Percentiles rank a stretch among this genome's conserved stretches.
Evolutionary conservation across 108 stramenopile species (phyloP).

Genomic region (Poteriospumella lacustris): DNA sequence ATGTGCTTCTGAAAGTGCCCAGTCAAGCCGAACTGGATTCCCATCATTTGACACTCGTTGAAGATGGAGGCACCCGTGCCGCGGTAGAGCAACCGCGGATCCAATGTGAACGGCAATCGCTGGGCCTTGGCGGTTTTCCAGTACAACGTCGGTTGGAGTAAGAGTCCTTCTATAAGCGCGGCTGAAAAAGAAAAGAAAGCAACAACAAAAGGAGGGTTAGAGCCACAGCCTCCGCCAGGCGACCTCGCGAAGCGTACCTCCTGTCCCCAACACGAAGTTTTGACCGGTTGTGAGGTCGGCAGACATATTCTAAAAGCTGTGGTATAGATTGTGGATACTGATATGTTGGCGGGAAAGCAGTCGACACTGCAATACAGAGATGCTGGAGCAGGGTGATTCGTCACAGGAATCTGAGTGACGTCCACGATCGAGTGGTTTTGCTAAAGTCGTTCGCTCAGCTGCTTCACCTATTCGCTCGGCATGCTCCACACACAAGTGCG

Average conservation of each 20-base stretch:
- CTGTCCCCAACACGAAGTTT: slow-evolving; percentile 2
- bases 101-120: slow-evolving; percentile 15
- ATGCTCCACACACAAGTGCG: no score
- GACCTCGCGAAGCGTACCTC: background rate
- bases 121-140: slow-evolving; percentile 29
- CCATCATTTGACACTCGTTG: slow-evolving; percentile 29
- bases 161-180: slow-evolving; percentile 17
- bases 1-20: slow-evolving; percentile 2
- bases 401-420: no score
- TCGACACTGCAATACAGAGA: no score
- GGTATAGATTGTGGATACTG: no score
- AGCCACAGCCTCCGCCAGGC: background rate
- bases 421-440: no score
- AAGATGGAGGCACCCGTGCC: slow-evolving; percentile 23
- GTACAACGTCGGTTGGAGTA: slow-evolving; percentile 32
- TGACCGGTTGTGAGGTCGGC: background rate
- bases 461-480: no score
- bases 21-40: slow-evolving; percentile 22
- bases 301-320: no score
- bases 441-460: no score
- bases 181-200: background rate
- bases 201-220: background rate
- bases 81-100: slow-evolving; percentile 17
- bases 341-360: no score
- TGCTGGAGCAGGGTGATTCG: no score